Percentiles rank a stretch among this genome's conserved stretches.
Conservation (phyloP, 1,284 basidiomycete species). For the Coniferiporia sulphurascens region DNA sequence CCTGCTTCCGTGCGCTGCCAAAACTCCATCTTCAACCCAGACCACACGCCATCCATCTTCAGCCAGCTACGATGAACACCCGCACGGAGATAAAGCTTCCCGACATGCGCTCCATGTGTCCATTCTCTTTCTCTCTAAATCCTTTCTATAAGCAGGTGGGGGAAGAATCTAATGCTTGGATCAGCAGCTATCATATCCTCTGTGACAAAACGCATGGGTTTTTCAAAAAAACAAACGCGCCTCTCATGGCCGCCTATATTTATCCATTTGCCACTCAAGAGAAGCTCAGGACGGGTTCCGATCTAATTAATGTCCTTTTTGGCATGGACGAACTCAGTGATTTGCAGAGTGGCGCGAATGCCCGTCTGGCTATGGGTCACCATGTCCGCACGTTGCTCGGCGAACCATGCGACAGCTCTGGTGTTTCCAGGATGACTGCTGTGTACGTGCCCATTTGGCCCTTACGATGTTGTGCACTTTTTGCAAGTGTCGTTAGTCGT, state of each 20-base stretch:
- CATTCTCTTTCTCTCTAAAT: neutral
- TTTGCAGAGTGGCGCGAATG: constrained; percentile 50
- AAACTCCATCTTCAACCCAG: neutral
- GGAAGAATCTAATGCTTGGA: constrained; percentile 52
- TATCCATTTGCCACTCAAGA: constrained; percentile 56
- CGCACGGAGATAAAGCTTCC: neutral
- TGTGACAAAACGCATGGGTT: constrained; percentile 53
- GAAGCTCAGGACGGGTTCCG: constrained; percentile 53
- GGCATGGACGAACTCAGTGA: constrained; percentile 68
- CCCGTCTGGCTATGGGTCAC: constrained; percentile 43
- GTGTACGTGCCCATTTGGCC: neutral
- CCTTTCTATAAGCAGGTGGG: neutral
- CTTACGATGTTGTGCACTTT: neutral
- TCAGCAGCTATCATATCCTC: constrained; percentile 54
- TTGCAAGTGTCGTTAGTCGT: neutral
- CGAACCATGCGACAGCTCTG: constrained; percentile 47
- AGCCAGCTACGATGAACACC: neutral
- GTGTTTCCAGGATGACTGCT: constrained; percentile 26
- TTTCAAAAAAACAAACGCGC: constrained; percentile 55
- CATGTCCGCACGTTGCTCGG: constrained; percentile 51
- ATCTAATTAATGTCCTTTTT: constrained; percentile 63
- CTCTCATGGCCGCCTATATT: constrained; percentile 56
- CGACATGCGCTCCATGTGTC: neutral
- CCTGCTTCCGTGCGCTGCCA: too few relatives aligned
- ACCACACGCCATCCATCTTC: neutral